Evolutionary conservation across 129 eudicot species (phyloP).

Genomic region (Escallonia herrerae): DNA sequence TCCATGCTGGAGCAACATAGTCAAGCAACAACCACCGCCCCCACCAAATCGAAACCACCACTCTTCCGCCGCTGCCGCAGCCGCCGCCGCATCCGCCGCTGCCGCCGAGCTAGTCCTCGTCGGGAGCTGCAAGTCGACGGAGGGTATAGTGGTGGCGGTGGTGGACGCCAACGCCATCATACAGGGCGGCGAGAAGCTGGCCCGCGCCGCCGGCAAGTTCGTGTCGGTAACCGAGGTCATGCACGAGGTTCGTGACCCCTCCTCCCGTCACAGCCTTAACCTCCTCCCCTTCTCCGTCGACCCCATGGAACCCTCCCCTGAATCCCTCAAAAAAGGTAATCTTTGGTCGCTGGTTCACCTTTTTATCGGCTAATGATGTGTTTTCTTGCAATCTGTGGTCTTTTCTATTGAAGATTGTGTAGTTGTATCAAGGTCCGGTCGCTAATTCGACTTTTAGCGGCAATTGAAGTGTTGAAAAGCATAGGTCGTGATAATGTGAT

Average conservation of each 20-base stretch:
- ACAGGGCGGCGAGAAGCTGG: conserved; percentile 70
- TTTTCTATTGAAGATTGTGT: no score
- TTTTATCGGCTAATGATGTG: no score
- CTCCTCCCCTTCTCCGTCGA: conserved; percentile 59
- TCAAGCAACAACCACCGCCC: conserved; percentile 50
- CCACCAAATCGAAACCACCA: conserved; percentile 17
- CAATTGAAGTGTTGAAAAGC: no score
- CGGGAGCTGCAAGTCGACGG: conserved; percentile 62
- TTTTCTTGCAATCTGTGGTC: no score
- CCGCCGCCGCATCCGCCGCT: conserved; percentile 5
- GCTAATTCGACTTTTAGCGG: no score
- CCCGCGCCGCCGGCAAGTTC: conserved; percentile 56
- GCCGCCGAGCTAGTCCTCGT: conserved; percentile 20
- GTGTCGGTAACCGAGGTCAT: conserved; percentile 70
- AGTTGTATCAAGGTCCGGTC: no score
- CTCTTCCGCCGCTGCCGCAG: neutral
- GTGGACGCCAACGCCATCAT: conserved; percentile 90
- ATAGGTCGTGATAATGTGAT: no score
- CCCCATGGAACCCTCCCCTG: conserved; percentile 72
- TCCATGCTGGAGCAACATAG: conserved; percentile 65
- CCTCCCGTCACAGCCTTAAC: conserved; percentile 72
- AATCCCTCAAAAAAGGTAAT: conserved; percentile 75
- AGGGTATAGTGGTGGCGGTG: conserved; percentile 83
- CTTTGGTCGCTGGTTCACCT: no score
- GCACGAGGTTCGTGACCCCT: conserved; percentile 68